Base-by-base conservation (phyloP, 208 protist species). In the Balamuthia mandrillaris region DNA sequence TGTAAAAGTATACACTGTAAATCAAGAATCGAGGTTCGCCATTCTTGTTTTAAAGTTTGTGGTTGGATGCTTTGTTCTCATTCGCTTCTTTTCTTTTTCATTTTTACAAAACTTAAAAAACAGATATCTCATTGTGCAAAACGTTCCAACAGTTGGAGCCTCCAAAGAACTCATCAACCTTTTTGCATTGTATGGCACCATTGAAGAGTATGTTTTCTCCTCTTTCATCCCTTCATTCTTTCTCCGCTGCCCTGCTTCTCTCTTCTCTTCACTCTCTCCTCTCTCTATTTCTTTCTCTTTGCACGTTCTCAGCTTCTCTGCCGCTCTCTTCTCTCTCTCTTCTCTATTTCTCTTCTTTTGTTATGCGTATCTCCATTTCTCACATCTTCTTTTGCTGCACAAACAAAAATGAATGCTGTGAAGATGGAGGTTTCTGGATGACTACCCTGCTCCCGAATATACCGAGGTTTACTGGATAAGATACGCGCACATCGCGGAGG, bases 71-170 rank as follows among this genome's bases (percentile, higher is more conserved):
- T 24, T 27, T 75, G 65, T 47, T 41, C 42, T 31, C 7, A 0
- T 21, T 1, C 21, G 4, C 0, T 2, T 27, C 54, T 54, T 14
- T 5, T 56, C 54, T 31, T 41, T 2, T 16, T 44, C 4, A 60
- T 29, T 9, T 58, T 58, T 4, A 1, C 2, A 7, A 18, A n/a
- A n/a, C n/a, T n/a, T n/a, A n/a, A n/a, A n/a, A 10, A 2, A 35
- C 1, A 81, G 72, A 39, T 18, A 81, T 45, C 35, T 81, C 47
- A 24, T 81, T 27, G 72, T 81, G 10, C 72, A 81, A 51, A 81
- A 81, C 52, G 72, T 81, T 18, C 72, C 72, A n/a, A 51, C 72
- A 33, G 1, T 81, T 7, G 49, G 49, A 12, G 42, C 61, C 31
- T 29, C 35, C 47, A 7, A 58, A 29, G 7, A 61, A 1, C 52